Evolutionary conservation across 2,329 filamentous ascomycete species (phyloP).

Genomic region (Aspergillus hiratsukae): DNA sequence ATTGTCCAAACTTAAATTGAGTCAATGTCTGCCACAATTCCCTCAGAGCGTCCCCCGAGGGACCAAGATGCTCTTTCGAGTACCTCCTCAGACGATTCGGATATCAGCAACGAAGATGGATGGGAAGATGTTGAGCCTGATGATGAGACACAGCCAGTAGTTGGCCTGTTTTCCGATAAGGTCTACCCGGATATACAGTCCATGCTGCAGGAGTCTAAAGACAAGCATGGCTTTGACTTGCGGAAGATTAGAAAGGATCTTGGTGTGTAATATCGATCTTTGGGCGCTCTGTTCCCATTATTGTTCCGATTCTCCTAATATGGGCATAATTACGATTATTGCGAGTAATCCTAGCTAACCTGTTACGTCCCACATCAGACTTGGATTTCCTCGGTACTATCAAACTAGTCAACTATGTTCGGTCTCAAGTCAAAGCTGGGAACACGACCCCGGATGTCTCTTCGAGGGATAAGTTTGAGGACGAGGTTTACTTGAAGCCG

Average conservation of each 20-base stretch:
- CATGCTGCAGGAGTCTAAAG: slow-evolving; percentile 67
- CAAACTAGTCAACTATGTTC: slow-evolving; percentile 68
- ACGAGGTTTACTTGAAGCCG: slow-evolving; percentile 78
- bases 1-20: slow-evolving; percentile 4
- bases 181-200: slow-evolving; percentile 60
- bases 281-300: slow-evolving; percentile 1
- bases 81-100: slow-evolving; percentile 39
- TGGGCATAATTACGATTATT: background rate
- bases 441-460: slow-evolving; percentile 53
- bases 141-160: slow-evolving; percentile 57
- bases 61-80: slow-evolving; percentile 23
- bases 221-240: slow-evolving; percentile 64
- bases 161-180: slow-evolving; percentile 64
- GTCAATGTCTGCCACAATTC: slow-evolving; percentile 28
- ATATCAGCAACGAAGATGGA: slow-evolving; percentile 48
- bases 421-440: slow-evolving; percentile 45
- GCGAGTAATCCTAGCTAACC: slow-evolving; percentile 10
- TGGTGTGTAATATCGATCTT: slow-evolving; percentile 34
- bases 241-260: slow-evolving; percentile 52
- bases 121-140: slow-evolving; percentile 61
- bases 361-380: slow-evolving; percentile 33
- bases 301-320: slow-evolving; percentile 6
- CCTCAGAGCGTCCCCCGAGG: slow-evolving; percentile 15
- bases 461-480: slow-evolving; percentile 59
- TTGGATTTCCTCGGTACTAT: slow-evolving; percentile 71